Conservation (phyloP, 768 basidiomycete species). For the Cubamyces lactineus region DNA sequence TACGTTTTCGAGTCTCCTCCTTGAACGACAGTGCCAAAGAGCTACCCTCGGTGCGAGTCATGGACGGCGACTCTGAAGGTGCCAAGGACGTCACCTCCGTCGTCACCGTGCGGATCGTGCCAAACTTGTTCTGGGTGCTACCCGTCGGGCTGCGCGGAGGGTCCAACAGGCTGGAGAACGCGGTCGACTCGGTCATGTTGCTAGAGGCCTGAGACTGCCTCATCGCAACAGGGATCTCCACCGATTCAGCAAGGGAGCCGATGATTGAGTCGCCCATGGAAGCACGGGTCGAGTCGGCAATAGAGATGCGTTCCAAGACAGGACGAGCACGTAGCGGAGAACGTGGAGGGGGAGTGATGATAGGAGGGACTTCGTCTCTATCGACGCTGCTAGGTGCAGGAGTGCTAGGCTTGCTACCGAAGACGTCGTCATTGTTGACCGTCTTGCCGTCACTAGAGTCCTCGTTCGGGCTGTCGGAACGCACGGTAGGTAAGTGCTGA, state of each 20-base stretch:
- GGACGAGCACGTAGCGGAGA: constrained; percentile 55
- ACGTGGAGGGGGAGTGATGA: constrained; percentile 47
- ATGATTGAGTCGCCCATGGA: constrained; percentile 43
- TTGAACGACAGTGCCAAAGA: constrained; percentile 54
- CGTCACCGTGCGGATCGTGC: constrained; percentile 79
- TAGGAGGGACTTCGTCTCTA: constrained; percentile 43
- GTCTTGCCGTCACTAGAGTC: constrained; percentile 39
- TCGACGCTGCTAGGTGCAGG: constrained; percentile 33
- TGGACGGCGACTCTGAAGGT: constrained; percentile 60
- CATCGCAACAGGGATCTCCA: constrained; percentile 35
- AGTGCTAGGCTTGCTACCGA: constrained; percentile 19
- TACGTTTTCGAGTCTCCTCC: constrained; percentile 46
- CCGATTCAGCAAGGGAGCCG: constrained; percentile 39
- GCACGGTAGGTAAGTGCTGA: constrained; percentile 51
- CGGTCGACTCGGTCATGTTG: constrained; percentile 55
- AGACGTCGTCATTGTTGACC: constrained; percentile 33
- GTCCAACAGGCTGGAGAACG: constrained; percentile 69
- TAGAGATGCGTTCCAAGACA: constrained; percentile 29
- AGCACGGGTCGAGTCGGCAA: constrained; percentile 35
- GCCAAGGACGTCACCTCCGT: constrained; percentile 75
- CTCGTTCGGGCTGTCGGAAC: constrained; percentile 57
- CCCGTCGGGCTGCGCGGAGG: constrained; percentile 39
- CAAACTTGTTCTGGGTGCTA: constrained; percentile 56
- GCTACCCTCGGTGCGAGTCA: constrained; percentile 67
- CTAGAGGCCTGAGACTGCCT: constrained; percentile 70